A percentile compares a stretch with the other conserved stretches of the same genome.
Evolutionary conservation across 495 filamentous ascomycete genomes (phyloP).

Genomic region (Neurospora intermedia): DNA sequence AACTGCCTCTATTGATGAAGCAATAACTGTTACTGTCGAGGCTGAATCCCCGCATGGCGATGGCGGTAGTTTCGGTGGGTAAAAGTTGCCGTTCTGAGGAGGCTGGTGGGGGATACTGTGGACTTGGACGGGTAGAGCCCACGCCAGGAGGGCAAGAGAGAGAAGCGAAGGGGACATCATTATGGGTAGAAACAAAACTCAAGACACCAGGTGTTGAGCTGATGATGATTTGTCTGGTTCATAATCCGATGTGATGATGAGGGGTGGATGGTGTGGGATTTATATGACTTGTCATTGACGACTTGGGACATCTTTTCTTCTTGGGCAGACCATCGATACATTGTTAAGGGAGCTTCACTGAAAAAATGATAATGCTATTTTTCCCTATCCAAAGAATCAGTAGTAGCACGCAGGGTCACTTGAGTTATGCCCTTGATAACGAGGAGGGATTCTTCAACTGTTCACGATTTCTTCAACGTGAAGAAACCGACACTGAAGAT

Average conservation of each 20-base stretch:
- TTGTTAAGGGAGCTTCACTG: not conserved
- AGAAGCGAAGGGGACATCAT: not conserved
- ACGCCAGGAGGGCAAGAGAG: not conserved
- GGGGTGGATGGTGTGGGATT: not conserved
- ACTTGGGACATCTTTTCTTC: not conserved
- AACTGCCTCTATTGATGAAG: not conserved
- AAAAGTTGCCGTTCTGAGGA: not conserved
- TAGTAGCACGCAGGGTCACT: not conserved
- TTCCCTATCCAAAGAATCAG: not conserved
- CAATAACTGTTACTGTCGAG: slow-evolving; percentile 4
- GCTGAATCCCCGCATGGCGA: not conserved
- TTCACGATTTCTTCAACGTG: not conserved
- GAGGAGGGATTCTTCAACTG: not conserved
- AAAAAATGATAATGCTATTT: not conserved
- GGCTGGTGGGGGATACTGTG: not conserved
- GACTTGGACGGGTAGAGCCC: not conserved
- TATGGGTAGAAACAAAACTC: not conserved
- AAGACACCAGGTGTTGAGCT: not conserved
- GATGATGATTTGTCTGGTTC: not conserved
- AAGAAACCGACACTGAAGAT: not conserved
- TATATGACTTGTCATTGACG: not conserved
- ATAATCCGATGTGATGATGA: not conserved
- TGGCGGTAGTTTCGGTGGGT: not conserved
- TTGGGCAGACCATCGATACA: too few relatives aligned
- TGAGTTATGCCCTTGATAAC: not conserved